Percentiles rank a stretch among this genome's conserved stretches.
These are phyloP conservation scores for Eleusine indica DNA, from an alignment of 176 grass and related monocot genomes.

Conservation along the genomic window DNA sequence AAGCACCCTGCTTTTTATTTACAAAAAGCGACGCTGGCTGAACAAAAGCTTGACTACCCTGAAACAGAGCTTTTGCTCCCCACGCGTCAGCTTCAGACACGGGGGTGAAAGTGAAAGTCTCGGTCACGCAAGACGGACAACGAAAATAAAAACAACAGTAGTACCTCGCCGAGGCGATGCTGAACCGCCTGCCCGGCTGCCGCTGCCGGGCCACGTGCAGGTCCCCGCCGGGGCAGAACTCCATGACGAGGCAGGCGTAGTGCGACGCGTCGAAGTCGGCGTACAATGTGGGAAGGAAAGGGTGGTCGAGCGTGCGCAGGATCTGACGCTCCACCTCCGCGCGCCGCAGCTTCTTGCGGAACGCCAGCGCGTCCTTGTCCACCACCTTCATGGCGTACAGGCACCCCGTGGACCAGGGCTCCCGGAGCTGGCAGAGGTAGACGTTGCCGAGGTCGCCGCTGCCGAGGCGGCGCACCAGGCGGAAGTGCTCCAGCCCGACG, in stretches of 20 bases:
- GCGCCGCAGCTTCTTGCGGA: constrained; percentile 81
- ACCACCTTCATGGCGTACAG: constrained; percentile 94
- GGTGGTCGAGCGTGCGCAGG: constrained; percentile 77
- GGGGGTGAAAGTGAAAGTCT: background rate
- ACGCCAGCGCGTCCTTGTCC: constrained; percentile 75
- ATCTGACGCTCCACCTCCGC: constrained; percentile 89
- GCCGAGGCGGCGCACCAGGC: constrained; percentile 73
- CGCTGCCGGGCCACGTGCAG: constrained; percentile 81
- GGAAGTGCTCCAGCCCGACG: constrained; percentile 86
- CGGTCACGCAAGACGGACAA: background rate
- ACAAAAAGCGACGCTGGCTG: constrained; percentile 30
- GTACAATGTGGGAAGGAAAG: constrained; percentile 86
- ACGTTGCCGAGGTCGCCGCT: constrained; percentile 91
- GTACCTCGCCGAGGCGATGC: constrained; percentile 61
- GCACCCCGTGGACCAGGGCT: constrained; percentile 53
- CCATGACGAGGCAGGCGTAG: constrained; percentile 94
- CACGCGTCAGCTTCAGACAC: background rate
- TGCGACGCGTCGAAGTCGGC: constrained; percentile 86
- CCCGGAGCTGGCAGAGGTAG: constrained; percentile 80
- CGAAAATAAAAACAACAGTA: background rate
- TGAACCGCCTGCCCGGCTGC: constrained; percentile 68
- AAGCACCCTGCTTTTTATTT: constrained; percentile 43
- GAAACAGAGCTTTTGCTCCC: constrained; percentile 29
- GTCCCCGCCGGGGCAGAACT: constrained; percentile 92
- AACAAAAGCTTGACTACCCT: constrained; percentile 53